These are phyloP conservation scores for Boechera stricta DNA, from an alignment of 345 rosid genomes.

Conservation along the genomic window DNA sequence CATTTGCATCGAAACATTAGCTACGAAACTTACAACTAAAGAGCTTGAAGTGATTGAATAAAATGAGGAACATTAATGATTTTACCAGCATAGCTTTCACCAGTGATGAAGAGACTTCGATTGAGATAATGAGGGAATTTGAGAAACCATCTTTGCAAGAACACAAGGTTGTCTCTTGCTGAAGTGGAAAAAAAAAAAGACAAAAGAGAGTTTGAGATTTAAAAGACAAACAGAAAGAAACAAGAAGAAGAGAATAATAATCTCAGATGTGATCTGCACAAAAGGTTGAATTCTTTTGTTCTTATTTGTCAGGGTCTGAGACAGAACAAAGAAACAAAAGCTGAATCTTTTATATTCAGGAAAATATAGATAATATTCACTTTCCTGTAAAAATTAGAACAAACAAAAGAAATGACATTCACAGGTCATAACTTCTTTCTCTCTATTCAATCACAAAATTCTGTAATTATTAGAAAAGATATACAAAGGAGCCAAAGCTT, in stretches of 20 bases:
- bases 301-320: constrained; percentile 47
- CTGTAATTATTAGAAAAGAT: constrained; percentile 1
- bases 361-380: constrained; percentile 8
- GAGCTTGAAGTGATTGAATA: constrained; percentile 10
- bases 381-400: constrained; percentile 42
- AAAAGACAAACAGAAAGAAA: constrained; percentile 37
- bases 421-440: constrained; percentile 29
- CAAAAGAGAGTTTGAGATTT: constrained; percentile 36
- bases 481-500: not conserved
- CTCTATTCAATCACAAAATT: not conserved
- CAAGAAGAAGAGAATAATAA: constrained; percentile 45
- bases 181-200: constrained; percentile 45
- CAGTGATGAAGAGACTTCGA: constrained; percentile 87
- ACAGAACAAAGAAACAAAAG: constrained; percentile 38
- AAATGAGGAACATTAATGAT: constrained; percentile 6
- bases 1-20: constrained; percentile 7
- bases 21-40: not conserved
- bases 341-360: constrained; percentile 27
- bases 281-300: constrained; percentile 44
- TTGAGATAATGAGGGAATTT: constrained; percentile 90
- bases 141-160: constrained; percentile 86
- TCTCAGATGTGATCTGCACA: constrained; percentile 43
- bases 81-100: constrained; percentile 98
- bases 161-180: constrained; percentile 93
- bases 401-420: constrained; percentile 37